Base-by-base conservation (phyloP, 2,329 filamentous ascomycete genomes). In the Xylaria sp. region DNA sequence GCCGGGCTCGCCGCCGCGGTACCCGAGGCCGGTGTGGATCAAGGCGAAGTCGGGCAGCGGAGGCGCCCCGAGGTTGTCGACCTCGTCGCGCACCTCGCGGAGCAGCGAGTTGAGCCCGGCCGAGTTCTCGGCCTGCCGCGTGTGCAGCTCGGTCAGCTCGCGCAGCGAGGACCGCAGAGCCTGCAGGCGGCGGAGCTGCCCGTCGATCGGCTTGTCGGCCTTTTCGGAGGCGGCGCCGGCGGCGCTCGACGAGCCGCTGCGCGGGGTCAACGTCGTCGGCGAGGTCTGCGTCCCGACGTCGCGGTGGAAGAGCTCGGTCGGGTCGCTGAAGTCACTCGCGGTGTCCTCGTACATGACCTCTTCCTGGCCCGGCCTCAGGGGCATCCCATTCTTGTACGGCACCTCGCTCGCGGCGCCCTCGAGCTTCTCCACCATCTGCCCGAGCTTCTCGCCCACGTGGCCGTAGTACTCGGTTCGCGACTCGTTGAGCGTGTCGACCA, bases 261-360 rank as follows among this genome's bases (percentile, higher is more conserved):
- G 29, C 5, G 29, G 68, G 63, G 42, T 66, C 64, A 19, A 63
- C 5, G 76, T 74, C 3, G 78, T 78, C 2, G 77, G 69, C 0
- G 84, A 86, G 0, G 90, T 94, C 71, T 94, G 90, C 1, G 90
- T 89, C 59, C 89, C 89, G 55, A 91, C 82, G 67, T 94, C 90
- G 42, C 89, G 84, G 70, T 92, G 89, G 72, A 91, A 94, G 57
- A 92, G 82, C 71, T 93, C 90, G 1, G 87, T 86, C 1, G 90
- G 90, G 63, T 88, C 85, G 56, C 82, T 81, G 53, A 74, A 77
- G 21, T 78, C 80, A 64, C 76, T 80, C n/a, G 70, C 71, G 40
- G 69, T 63, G 54, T 74, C 75, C 26, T 68, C 69, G 16, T 62
- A 59, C 4, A 50, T 57, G 29, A 59, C 46, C 29, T 61, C 61